These are phyloP conservation scores for Tagetes erecta DNA, from an alignment of 129 eudicot genomes.

Conservation along the genomic window DNA sequence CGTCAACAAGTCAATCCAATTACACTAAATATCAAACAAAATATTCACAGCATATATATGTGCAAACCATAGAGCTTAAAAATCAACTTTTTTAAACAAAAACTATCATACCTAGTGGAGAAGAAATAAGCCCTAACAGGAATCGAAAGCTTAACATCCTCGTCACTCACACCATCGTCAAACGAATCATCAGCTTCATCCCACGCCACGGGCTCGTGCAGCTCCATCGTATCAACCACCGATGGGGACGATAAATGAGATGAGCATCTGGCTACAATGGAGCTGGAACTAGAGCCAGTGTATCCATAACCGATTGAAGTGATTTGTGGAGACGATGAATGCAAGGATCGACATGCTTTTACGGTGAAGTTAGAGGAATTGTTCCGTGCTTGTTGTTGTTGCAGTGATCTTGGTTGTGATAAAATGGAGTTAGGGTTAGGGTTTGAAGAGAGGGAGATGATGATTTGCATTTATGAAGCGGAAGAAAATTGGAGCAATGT, in stretches of 20 bases:
- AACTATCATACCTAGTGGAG: conserved; percentile 68
- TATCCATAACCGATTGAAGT: conserved; percentile 2
- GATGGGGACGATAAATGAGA: conserved; percentile 37
- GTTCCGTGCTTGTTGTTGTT: conserved; percentile 8
- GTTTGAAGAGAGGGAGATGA: conserved; percentile 38
- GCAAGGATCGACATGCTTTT: conserved; percentile 16
- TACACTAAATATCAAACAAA: background rate
- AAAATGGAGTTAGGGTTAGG: conserved; percentile 35
- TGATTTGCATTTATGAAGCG: conserved; percentile 20
- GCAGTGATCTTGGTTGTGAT: conserved; percentile 22
- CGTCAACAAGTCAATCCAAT: background rate
- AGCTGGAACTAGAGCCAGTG: conserved; percentile 22
- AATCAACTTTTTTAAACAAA: background rate
- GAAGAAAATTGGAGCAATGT: background rate
- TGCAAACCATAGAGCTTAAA: background rate
- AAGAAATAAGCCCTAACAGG: conserved; percentile 90
- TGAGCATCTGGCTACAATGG: conserved; percentile 38
- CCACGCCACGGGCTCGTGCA: conserved; percentile 43
- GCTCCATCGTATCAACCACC: conserved; percentile 40
- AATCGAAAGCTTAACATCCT: conserved; percentile 50
- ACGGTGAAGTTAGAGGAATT: conserved; percentile 11
- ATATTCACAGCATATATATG: background rate
- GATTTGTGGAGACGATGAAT: conserved; percentile 23
- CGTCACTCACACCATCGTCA: conserved; percentile 35
- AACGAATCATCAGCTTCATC: conserved; percentile 31